Evolutionary conservation across 2,329 filamentous ascomycete species (phyloP).

Genomic region (Cercospora sesami): DNA sequence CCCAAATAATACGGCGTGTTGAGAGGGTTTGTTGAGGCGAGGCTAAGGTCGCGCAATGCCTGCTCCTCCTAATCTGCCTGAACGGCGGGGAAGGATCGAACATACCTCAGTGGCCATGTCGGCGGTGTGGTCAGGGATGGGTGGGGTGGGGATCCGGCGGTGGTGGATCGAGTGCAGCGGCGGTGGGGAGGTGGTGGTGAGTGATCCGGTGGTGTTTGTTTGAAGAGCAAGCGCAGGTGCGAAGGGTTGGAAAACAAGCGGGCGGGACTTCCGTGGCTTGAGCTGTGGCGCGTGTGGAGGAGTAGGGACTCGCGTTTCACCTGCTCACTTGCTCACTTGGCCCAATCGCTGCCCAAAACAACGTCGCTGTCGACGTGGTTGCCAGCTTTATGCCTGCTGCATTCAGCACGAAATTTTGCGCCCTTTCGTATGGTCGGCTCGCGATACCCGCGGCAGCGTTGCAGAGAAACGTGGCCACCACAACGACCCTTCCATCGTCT

Average conservation of each 20-base stretch:
- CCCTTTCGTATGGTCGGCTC: background rate
- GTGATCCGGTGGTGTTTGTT: conserved; percentile 2
- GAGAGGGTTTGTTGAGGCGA: conserved; percentile 35
- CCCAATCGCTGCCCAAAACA: conserved; percentile 2
- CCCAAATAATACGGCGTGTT: conserved; percentile 31
- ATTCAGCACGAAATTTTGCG: background rate
- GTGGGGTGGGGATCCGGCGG: background rate
- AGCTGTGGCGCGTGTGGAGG: conserved; percentile 3
- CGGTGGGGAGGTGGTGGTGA: background rate
- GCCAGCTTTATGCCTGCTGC: background rate
- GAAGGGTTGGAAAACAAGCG: conserved; percentile 1
- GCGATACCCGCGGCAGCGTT: background rate
- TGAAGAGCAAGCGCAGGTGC: conserved; percentile 7
- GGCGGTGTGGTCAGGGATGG: conserved; percentile 13
- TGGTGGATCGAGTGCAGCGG: conserved; percentile 1
- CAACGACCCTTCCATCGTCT: background rate
- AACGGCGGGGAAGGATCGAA: conserved; percentile 42
- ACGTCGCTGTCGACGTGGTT: background rate
- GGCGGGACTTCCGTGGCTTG: conserved; percentile 1
- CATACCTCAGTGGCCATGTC: conserved; percentile 64
- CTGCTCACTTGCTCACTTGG: background rate
- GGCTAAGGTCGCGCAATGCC: conserved; percentile 32
- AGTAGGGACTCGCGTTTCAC: background rate
- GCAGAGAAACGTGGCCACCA: conserved; percentile 5
- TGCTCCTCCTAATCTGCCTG: conserved; percentile 14